Percentiles rank a stretch among this genome's conserved stretches.
Evolutionary conservation across 768 basidiomycete species (phyloP).

Genomic region (Crassisporium funariophilum): DNA sequence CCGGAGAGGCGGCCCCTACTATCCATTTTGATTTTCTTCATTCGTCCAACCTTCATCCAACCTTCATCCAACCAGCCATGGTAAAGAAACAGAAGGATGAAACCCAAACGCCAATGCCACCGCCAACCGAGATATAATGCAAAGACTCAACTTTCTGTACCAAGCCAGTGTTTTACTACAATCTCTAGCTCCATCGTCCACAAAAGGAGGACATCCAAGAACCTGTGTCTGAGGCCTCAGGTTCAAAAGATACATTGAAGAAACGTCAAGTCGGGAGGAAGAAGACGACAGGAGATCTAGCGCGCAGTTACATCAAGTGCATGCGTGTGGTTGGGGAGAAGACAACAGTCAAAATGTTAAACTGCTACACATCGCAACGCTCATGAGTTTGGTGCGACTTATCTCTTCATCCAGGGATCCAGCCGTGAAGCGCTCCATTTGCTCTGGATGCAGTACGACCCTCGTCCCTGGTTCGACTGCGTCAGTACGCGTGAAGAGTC

Average conservation of each 20-base stretch:
- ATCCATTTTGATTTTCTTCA: too few relatives aligned
- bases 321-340: constrained; percentile 78
- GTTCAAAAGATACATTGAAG: constrained; percentile 17
- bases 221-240: too few relatives aligned
- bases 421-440: constrained; percentile 77
- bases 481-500: constrained; percentile 66
- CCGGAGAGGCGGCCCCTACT: too few relatives aligned
- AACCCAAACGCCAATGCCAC: constrained; percentile 59
- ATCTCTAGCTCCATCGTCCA: constrained; percentile 28
- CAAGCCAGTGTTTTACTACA: constrained; percentile 73
- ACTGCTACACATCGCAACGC: constrained; percentile 8
- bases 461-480: constrained; percentile 72
- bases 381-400: neutral
- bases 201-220: too few relatives aligned
- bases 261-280: constrained; percentile 31
- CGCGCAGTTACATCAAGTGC: constrained; percentile 61
- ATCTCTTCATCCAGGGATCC: constrained; percentile 62
- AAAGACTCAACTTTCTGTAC: constrained; percentile 84
- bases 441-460: constrained; percentile 64
- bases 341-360: constrained; percentile 74
- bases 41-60: too few relatives aligned
- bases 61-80: too few relatives aligned
- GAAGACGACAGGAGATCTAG: constrained; percentile 49
- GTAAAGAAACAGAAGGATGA: constrained; percentile 68
- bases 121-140: constrained; percentile 73